phyloP scores from a whole-genome alignment of 1,139 yeast species.

The Zygoascus hellenicus region DNA sequence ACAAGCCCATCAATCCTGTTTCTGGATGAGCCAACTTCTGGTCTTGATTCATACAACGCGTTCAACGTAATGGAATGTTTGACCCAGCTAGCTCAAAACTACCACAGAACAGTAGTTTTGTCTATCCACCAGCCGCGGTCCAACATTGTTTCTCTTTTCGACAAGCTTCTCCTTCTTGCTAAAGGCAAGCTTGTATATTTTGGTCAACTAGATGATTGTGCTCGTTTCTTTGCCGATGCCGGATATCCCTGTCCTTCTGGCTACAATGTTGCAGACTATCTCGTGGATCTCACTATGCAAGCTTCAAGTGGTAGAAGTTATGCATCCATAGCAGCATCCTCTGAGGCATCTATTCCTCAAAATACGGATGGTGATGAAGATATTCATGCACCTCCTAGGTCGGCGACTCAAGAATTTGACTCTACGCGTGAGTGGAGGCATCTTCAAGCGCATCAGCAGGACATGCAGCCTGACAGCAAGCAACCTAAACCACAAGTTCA shows the following conservation, averaged over 20 bases:
- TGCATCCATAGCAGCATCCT: slow-evolving; percentile 36
- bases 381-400: slow-evolving; percentile 31
- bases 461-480: slow-evolving; percentile 38
- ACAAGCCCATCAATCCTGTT: slow-evolving; percentile 67
- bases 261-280: slow-evolving; percentile 87
- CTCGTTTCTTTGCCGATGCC: slow-evolving; percentile 66
- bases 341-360: slow-evolving; percentile 9
- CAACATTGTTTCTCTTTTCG: slow-evolving; percentile 86
- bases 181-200: slow-evolving; percentile 84
- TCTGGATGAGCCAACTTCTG: slow-evolving; percentile 90
- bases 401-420: slow-evolving; percentile 24
- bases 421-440: slow-evolving; percentile 87
- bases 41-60: slow-evolving; percentile 90
- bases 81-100: slow-evolving; percentile 71
- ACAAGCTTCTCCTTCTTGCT: slow-evolving; percentile 70
- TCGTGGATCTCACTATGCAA: slow-evolving; percentile 83
- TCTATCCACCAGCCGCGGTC: slow-evolving; percentile 98
- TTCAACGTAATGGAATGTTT: slow-evolving; percentile 82
- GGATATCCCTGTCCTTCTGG: slow-evolving; percentile 86
- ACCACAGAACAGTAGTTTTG: slow-evolving; percentile 79
- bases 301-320: slow-evolving; percentile 33
- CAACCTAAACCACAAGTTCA: not conserved
- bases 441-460: slow-evolving; percentile 79
- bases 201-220: slow-evolving; percentile 49
- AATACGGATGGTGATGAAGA: slow-evolving; percentile 32